Conservation (phyloP, 306 rosid species). For the Astragalus membranaceus region DNA sequence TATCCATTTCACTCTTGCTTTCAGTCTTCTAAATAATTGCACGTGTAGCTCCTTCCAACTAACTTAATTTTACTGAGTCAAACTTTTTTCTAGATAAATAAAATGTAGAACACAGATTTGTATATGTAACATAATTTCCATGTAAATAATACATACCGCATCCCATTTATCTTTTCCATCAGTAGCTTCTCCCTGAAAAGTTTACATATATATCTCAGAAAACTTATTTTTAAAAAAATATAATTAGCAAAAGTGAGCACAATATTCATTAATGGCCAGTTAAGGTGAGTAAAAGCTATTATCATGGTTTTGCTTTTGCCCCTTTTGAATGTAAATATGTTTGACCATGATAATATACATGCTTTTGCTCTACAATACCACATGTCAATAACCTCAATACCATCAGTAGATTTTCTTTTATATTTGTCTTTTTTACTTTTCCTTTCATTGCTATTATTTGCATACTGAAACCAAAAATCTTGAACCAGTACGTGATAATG, state of each 20-base stretch:
- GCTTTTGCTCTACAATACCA: too few relatives aligned
- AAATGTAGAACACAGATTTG: neutral
- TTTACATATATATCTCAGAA: neutral
- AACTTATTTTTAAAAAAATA: neutral
- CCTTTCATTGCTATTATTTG: too few relatives aligned
- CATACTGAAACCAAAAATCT: too few relatives aligned
- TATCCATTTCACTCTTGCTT: neutral
- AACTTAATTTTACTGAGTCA: neutral
- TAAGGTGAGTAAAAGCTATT: neutral
- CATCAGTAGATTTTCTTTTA: too few relatives aligned
- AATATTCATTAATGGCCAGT: neutral
- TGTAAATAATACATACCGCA: slow-evolving; percentile 50
- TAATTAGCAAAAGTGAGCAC: neutral
- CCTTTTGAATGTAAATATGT: too few relatives aligned
- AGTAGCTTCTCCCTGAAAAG: slow-evolving; percentile 64
- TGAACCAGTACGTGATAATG: too few relatives aligned
- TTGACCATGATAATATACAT: too few relatives aligned
- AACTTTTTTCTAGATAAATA: neutral
- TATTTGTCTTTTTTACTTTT: too few relatives aligned
- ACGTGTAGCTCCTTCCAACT: neutral
- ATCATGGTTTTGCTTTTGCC: too few relatives aligned
- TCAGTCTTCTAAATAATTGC: neutral
- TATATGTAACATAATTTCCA: neutral
- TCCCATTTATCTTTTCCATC: slow-evolving; percentile 57
- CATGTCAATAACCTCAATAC: too few relatives aligned